Evolutionary conservation across 2,329 filamentous ascomycete species (phyloP), one percentile per base, ranked within the genome.

Genomic region (Penicillium sp.): DNA sequence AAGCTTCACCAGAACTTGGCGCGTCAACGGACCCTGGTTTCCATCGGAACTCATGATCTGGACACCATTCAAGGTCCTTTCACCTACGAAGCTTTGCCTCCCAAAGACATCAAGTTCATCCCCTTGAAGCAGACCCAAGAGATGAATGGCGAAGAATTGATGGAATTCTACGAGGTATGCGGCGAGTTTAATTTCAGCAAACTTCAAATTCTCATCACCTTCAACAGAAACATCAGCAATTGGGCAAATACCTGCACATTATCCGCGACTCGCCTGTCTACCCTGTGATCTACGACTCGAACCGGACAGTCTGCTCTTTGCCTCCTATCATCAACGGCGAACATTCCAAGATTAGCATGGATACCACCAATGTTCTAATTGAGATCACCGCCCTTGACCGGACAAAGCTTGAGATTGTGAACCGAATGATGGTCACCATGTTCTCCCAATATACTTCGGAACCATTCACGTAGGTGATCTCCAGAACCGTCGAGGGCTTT

Each of bases 271-370:
- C 85, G 32, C 86, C 89, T 4, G 84, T 95, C 29, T 98, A 98
- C 64, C 92, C 92, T 14, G 88, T 94, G 58, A 94, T 98, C 59
- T 90, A 88, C 65, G 92, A 98, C 63, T 78, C 86, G 35, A 85
- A 95, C 60, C 76, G 80, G 29, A 79, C 78, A 30, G 88, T 98
- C 23, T 90, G 92, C 69, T 96, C 90, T 6, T 75, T 98, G 56
- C 92, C 92, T 1, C 92, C 92, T 12, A 96, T 98, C 56, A 98
- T 98, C 74, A 98, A 98, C 70, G 80, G 89, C 56, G 79, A 98
- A 59, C 89, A 92, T 69, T 95, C 89, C 57, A 98, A 98, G 70
- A 98, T 98, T 62, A 87, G 82, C 6, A 70, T 93, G 30, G 71
- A 93, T 61, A 96, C 89, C 41, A 90, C 77, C 60, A 95, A 98